Evolutionary conservation across 176 grass and related monocot species (phyloP).

Genomic region (Carex pumila): DNA sequence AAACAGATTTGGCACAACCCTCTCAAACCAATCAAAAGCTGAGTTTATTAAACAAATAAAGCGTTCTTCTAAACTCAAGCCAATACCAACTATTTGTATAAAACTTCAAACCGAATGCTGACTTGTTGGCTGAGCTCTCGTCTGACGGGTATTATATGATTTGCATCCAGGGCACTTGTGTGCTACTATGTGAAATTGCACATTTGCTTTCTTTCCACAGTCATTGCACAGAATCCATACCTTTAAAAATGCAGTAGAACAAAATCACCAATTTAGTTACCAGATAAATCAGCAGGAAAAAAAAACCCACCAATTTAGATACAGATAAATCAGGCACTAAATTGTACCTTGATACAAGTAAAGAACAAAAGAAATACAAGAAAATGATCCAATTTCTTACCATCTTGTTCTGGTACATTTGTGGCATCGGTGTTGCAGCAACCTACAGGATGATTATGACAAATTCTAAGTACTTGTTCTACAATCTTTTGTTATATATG

Average conservation of each 20-base stretch:
- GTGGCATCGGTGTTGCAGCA: conserved; percentile 64
- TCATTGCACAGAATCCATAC: conserved; percentile 92
- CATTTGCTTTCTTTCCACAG: conserved; percentile 46
- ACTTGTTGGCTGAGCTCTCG: conserved; percentile 23
- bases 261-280: conserved; percentile 9
- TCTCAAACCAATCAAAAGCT: not conserved
- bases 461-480: not conserved
- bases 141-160: conserved; percentile 82
- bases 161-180: conserved; percentile 64
- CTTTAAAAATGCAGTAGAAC: conserved; percentile 31
- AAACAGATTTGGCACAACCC: not conserved
- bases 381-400: conserved; percentile 23
- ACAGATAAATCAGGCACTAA: not conserved
- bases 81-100: conserved; percentile 1
- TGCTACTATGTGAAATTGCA: conserved; percentile 67
- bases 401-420: conserved; percentile 68
- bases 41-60: not conserved
- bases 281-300: not conserved
- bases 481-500: not conserved
- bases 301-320: not conserved
- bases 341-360: not conserved
- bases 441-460: conserved; percentile 34
- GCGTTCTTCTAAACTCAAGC: not conserved
- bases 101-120: not conserved
- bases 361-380: not conserved